These are phyloP conservation scores for Yarrowia sp. DNA, from an alignment of 805 yeast genomes.

Conservation along the genomic window DNA sequence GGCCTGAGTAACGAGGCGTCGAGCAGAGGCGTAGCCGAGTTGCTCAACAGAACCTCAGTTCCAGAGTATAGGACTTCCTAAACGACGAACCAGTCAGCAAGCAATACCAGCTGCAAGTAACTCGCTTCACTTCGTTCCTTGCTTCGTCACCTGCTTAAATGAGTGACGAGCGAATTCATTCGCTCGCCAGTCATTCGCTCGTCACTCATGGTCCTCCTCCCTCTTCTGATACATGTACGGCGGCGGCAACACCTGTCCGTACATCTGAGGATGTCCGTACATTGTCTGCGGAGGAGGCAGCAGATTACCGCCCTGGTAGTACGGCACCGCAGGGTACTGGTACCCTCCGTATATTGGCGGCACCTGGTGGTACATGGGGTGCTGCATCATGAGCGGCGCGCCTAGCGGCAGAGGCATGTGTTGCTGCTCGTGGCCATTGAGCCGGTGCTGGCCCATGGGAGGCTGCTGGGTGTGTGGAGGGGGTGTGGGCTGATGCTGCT, in stretches of 20 bases:
- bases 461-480: slow-evolving; percentile 1
- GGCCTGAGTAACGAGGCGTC: neutral
- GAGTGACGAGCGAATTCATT: too few species aligned
- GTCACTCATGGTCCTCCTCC: slow-evolving; percentile 9
- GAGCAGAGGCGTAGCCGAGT: too few species aligned
- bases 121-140: too few species aligned
- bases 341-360: slow-evolving; percentile 37
- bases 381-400: slow-evolving; percentile 35
- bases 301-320: slow-evolving; percentile 26
- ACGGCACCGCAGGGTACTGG: slow-evolving; percentile 30
- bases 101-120: too few species aligned
- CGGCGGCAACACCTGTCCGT: slow-evolving; percentile 29
- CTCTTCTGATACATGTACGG: slow-evolving; percentile 34
- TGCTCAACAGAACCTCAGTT: too few species aligned
- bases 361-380: slow-evolving; percentile 35
- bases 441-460: slow-evolving; percentile 6
- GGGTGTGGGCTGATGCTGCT: neutral
- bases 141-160: too few species aligned
- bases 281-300: slow-evolving; percentile 33
- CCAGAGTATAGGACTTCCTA: too few species aligned
- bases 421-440: slow-evolving; percentile 30
- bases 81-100: too few species aligned
- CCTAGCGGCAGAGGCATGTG: slow-evolving; percentile 33
- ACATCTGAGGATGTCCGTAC: slow-evolving; percentile 36
- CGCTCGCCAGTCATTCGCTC: too few species aligned